These are phyloP conservation scores for Mycena latifolia DNA, from an alignment of 768 basidiomycete genomes.

Conservation along the genomic window DNA sequence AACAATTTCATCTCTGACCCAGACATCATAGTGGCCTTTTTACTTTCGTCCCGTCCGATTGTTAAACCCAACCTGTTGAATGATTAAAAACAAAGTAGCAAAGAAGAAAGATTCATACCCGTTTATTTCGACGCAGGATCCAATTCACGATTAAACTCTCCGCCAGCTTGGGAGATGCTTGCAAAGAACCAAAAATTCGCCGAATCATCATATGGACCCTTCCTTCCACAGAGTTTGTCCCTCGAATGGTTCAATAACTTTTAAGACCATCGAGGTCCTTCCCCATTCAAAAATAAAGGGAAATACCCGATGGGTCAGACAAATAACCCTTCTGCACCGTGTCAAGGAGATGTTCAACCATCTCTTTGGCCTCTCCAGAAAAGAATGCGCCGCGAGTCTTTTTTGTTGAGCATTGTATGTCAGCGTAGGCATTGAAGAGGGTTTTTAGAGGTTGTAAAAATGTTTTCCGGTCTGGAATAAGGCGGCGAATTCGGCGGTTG, in stretches of 20 bases:
- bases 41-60: background rate
- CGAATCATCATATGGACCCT: constrained; percentile 35
- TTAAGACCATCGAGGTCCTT: constrained; percentile 34
- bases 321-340: constrained; percentile 28
- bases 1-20: background rate
- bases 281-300: constrained; percentile 15
- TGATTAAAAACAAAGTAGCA: background rate
- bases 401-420: constrained; percentile 1
- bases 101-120: background rate
- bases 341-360: constrained; percentile 7
- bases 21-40: background rate
- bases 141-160: constrained; percentile 17
- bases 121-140: background rate
- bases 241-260: constrained; percentile 30
- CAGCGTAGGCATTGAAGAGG: background rate
- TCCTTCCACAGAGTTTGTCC: constrained; percentile 29
- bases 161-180: constrained; percentile 30
- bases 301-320: constrained; percentile 35
- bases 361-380: constrained; percentile 10
- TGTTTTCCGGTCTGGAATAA: background rate
- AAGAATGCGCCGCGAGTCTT: background rate
- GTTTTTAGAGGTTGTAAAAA: background rate
- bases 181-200: constrained; percentile 20
- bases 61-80: background rate
- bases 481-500: background rate